These are phyloP conservation scores for Omphalotus olearius DNA, from an alignment of 1,284 basidiomycete species.

Conservation along the genomic window DNA sequence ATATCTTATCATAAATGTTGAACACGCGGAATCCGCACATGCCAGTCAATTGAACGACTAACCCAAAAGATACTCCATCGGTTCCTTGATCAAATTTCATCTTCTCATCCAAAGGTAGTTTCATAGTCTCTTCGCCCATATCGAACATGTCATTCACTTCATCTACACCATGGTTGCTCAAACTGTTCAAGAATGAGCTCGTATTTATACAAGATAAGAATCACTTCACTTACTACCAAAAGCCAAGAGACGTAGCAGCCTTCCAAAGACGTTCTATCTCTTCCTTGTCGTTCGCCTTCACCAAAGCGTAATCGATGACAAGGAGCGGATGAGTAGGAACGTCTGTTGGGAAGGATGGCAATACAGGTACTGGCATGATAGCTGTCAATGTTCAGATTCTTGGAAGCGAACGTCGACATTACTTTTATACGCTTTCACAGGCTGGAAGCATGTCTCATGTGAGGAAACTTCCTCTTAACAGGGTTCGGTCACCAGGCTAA, in stretches of 20 bases:
- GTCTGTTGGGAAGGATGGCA: conserved; percentile 31
- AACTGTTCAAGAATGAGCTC: background rate
- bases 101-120: conserved; percentile 45
- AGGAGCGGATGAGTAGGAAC: conserved; percentile 33
- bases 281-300: conserved; percentile 24
- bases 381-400: background rate
- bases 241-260: conserved; percentile 32
- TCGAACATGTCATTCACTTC: conserved; percentile 42
- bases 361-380: conserved; percentile 13
- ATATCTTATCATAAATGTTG: conserved; percentile 31
- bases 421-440: too few species aligned
- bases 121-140: conserved; percentile 41
- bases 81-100: conserved; percentile 49
- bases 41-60: conserved; percentile 1
- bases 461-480: too few species aligned
- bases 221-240: conserved; percentile 33
- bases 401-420: too few species aligned
- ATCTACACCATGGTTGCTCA: conserved; percentile 45
- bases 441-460: too few species aligned
- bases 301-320: conserved; percentile 32
- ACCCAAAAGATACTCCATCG: conserved; percentile 42
- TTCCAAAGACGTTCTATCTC: conserved; percentile 32
- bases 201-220: too few species aligned
- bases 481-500: too few species aligned
- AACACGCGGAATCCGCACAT: background rate